Base-by-base conservation (phyloP, 2,329 filamentous ascomycete species). In the Macrophomina phaseolina region DNA sequence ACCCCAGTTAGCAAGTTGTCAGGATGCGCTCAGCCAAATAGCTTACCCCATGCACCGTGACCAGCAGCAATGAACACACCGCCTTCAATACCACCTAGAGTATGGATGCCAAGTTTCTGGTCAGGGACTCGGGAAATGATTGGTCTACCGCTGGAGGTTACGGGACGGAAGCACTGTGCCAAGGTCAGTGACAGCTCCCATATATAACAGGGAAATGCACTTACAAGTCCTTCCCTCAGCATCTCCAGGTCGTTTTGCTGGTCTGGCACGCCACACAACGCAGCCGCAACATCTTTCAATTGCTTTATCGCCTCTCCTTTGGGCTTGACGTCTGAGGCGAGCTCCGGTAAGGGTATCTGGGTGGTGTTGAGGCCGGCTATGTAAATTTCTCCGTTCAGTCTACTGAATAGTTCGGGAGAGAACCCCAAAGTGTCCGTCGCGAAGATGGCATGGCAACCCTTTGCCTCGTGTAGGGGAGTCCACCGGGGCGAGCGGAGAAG, bases 41-140 rank as follows among this genome's bases (percentile, higher is more conserved):
- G 28, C 14, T n/a, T 78, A 40, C 91, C 91, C 91, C 91, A 94
- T 0, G 91, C 89, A 0, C 91, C 91, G 80, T 94, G 91, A 0
- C 91, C 91, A 4, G 89, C 83, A 1, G 89, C 88, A 45, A 93
- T 76, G 74, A 87, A 94, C 0, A 94, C 88, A 4, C 91, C 90
- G 1, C 89, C 88, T 0, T 82, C 81, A 0, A 72, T 73, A 18
- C 73, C 76, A 32, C 72, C 73, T 69, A 70, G 76, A 30, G 82
- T 87, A 67, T 72, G 78, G 6, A 85, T 73, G 1, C 87, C 88
- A 3, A 92, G 81, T 51, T 83, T 80, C 12, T 78, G 74, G 69
- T 91, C 87, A 1, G 81, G 77, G 32, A 93, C 77, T 40, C 85
- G 81, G 3, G 83, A 80, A 9, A 94, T 73, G 32, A 93, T 85